A percentile compares a stretch with the other conserved stretches of the same genome.
Conservation (phyloP, 768 basidiomycete species). For the Lactarius sp. region DNA sequence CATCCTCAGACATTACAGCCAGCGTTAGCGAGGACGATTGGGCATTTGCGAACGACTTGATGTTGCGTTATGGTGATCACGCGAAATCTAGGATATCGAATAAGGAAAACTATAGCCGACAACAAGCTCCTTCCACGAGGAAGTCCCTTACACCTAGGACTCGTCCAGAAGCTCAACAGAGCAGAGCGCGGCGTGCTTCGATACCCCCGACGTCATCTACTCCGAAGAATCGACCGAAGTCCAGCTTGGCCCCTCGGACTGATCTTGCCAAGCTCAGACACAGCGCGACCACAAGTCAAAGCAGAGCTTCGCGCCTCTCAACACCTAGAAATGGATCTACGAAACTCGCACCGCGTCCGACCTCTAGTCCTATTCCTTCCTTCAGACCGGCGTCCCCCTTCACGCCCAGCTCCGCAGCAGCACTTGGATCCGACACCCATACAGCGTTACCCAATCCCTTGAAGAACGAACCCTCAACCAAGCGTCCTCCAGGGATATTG, state of each 20-base stretch:
- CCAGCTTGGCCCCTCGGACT: constrained; percentile 14
- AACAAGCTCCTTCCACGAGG: constrained; percentile 2
- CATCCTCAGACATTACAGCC: constrained; percentile 11
- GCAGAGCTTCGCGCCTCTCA: background rate
- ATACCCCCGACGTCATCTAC: constrained; percentile 5
- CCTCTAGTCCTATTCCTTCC: background rate
- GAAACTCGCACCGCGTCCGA: background rate
- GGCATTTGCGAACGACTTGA: constrained; percentile 35
- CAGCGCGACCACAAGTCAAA: background rate
- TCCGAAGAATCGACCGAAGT: constrained; percentile 16
- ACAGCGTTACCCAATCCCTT: background rate
- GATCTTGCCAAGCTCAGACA: constrained; percentile 4
- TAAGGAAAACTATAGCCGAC: constrained; percentile 3
- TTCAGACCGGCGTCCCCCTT: background rate
- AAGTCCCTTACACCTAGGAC: constrained; percentile 11
- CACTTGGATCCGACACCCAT: background rate
- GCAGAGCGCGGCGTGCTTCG: constrained; percentile 14
- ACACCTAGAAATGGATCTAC: background rate
- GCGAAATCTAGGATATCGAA: background rate
- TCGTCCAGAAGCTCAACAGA: background rate
- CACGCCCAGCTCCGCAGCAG: background rate
- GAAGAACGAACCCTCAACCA: background rate
- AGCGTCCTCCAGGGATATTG: constrained; percentile 22
- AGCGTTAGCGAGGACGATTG: constrained; percentile 34
- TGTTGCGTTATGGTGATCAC: constrained; percentile 26